Evolutionary conservation across 305 asterid species (phyloP), one percentile per base, ranked within the genome.

Genomic region (Fraxinus baroniana): DNA sequence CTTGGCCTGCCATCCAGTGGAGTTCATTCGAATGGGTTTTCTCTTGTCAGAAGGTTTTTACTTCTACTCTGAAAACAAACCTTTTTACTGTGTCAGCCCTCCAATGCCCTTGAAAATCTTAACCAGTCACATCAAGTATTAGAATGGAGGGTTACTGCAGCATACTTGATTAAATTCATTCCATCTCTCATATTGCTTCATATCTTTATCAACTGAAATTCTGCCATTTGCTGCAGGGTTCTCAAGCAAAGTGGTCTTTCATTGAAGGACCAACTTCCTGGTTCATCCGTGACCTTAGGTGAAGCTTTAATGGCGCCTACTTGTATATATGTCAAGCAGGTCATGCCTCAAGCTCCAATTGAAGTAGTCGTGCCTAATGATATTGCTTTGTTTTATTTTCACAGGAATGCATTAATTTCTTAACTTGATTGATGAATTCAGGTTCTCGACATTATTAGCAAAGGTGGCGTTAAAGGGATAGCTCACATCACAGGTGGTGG

Each of bases 401-500:
- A 72, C 24, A 20, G 83, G 77, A 35, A 46, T 60, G n/a, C 68
- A 55, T 80, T 46, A 39, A 8, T 78, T 55, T 66, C n/a, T 18
- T 32, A 22, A n/a, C 30, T 5, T 20, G 22, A 70, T 68, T 81
- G 33, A 39, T 72, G 30, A 62, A 79, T 79, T 36, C 83, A 95
- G 99, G 98, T 95, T 76, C 97, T 95, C 78, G 95, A 94, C 74
- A 89, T 95, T 78, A 86, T 95, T 41, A 84, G 88, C 91, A 90
- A 86, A 85, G 99, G 99, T 64, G 97, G 97, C n/a, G 94, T 95
- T 71, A 95, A 95, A 89, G 99, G 98, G 85, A 94, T 95, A 15
- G 98, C 99, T 46, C 99, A 94, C 89, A 93, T 95, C 86, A 94
- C 98, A 0, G 99, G 99, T 6, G 99, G 99, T 64, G 97, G 99